phyloP scores from a whole-genome alignment of 2,329 filamentous ascomycete genomes.

The Lasiodiplodia sp. region DNA sequence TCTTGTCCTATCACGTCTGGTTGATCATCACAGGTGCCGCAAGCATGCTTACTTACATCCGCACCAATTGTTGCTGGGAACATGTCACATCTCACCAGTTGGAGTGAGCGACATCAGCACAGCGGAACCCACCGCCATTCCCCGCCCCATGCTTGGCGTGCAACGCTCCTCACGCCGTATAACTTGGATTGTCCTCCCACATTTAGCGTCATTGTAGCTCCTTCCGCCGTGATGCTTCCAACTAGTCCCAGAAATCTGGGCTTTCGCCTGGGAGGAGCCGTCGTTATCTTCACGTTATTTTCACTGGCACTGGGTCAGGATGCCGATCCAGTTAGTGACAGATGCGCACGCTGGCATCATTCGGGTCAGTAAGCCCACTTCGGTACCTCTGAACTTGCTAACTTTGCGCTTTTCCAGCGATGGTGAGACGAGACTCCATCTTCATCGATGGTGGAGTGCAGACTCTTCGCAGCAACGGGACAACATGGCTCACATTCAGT shows the following conservation, averaged over 20 bases:
- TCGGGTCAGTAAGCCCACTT: not conserved
- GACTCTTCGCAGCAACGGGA: constrained; percentile 8
- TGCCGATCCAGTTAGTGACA: not conserved
- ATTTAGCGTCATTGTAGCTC: not conserved
- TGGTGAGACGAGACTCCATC: constrained; percentile 19
- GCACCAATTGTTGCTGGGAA: not conserved
- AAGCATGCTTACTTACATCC: not conserved
- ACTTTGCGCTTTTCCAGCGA: not conserved
- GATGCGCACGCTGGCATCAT: constrained; percentile 17
- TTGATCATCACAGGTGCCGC: not conserved
- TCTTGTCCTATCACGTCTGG: not conserved
- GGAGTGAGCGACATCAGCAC: not conserved
- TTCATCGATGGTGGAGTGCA: constrained; percentile 27
- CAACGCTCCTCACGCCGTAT: not conserved
- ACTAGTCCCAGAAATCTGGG: not conserved
- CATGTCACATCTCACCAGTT: not conserved
- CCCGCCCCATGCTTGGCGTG: not conserved
- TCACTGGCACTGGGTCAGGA: not conserved
- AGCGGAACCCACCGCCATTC: not conserved
- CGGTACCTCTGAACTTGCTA: not conserved
- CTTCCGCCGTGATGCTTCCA: not conserved
- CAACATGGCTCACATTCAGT: constrained; percentile 28
- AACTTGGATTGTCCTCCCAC: not conserved
- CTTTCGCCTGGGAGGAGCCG: not conserved
- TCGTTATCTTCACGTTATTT: not conserved